Percentiles rank a stretch among this genome's conserved stretches.
phyloP scores from a whole-genome alignment of 2,329 filamentous ascomycete species.

The Diaporthe citri region DNA sequence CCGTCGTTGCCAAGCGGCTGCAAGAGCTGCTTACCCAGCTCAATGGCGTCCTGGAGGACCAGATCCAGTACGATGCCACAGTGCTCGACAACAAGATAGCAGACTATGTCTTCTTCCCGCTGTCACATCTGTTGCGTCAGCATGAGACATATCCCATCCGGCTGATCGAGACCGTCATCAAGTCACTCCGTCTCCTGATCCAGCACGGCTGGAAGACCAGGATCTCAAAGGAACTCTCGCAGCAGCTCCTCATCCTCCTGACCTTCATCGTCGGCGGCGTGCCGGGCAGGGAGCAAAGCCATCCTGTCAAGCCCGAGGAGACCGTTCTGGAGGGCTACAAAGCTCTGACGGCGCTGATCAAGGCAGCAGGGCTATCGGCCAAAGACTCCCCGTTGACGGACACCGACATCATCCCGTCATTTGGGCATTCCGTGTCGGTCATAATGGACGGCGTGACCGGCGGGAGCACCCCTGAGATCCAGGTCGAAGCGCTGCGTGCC shows the following conservation, averaged over 20 bases:
- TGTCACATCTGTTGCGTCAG: conserved; percentile 86
- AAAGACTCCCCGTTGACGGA: conserved; percentile 62
- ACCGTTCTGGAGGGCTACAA: conserved; percentile 77
- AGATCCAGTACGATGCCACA: conserved; percentile 57
- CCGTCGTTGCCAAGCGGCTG: conserved; percentile 58
- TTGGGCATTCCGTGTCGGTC: conserved; percentile 86
- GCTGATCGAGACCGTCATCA: conserved; percentile 80
- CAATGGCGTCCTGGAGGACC: conserved; percentile 59
- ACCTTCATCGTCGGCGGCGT: conserved; percentile 84
- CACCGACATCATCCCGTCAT: conserved; percentile 75
- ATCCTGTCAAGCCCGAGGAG: conserved; percentile 74
- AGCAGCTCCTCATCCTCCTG: conserved; percentile 87
- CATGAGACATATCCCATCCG: conserved; percentile 79
- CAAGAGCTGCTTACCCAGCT: conserved; percentile 60
- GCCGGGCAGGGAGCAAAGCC: conserved; percentile 65
- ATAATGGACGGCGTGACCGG: conserved; percentile 80
- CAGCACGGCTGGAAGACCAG: conserved; percentile 81
- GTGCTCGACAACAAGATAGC: conserved; percentile 84
- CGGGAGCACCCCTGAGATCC: conserved; percentile 75
- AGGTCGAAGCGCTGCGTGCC: conserved; percentile 76
- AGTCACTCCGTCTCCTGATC: conserved; percentile 81
- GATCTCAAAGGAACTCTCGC: conserved; percentile 79
- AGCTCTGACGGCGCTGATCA: conserved; percentile 76
- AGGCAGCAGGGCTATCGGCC: conserved; percentile 65
- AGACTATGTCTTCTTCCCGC: conserved; percentile 94